phyloP scores from a whole-genome alignment of 2,329 filamentous ascomycete genomes.

The Fusarium keratoplasticum region DNA sequence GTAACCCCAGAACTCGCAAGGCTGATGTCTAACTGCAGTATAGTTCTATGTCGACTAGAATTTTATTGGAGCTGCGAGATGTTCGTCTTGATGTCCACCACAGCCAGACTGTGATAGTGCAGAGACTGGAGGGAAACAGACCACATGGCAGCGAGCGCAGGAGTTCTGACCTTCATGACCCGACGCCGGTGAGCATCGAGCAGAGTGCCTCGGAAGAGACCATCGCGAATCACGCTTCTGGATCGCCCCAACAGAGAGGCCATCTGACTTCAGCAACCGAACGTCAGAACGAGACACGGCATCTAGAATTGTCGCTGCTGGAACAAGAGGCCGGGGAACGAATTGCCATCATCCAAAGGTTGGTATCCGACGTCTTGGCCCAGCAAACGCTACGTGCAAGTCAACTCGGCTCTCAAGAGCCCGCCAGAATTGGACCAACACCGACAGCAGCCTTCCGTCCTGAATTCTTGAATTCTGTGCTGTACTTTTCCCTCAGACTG shows the following conservation, averaged over 20 bases:
- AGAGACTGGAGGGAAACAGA: background rate
- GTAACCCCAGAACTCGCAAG: fast-evolving
- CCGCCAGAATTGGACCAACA: background rate
- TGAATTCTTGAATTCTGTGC: background rate
- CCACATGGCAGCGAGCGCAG: background rate
- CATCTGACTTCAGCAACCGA: background rate
- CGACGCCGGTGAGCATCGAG: background rate
- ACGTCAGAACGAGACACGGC: background rate
- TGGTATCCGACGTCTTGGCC: background rate
- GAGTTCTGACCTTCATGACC: background rate
- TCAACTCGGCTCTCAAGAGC: background rate
- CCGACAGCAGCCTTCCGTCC: background rate
- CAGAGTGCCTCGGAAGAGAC: background rate
- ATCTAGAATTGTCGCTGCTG: background rate
- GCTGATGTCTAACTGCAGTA: background rate
- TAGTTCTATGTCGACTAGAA: background rate
- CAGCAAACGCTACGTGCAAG: background rate
- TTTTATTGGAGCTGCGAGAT: background rate
- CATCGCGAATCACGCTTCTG: background rate
- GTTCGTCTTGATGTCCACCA: background rate
- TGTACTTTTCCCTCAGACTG: background rate
- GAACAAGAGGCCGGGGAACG: background rate
- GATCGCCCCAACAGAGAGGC: background rate
- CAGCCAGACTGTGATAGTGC: background rate
- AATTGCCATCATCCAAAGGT: background rate